Percentiles rank a stretch among this genome's conserved stretches.
phyloP scores from a whole-genome alignment of 2,329 filamentous ascomycete species.

The Aspergillus tanneri region DNA sequence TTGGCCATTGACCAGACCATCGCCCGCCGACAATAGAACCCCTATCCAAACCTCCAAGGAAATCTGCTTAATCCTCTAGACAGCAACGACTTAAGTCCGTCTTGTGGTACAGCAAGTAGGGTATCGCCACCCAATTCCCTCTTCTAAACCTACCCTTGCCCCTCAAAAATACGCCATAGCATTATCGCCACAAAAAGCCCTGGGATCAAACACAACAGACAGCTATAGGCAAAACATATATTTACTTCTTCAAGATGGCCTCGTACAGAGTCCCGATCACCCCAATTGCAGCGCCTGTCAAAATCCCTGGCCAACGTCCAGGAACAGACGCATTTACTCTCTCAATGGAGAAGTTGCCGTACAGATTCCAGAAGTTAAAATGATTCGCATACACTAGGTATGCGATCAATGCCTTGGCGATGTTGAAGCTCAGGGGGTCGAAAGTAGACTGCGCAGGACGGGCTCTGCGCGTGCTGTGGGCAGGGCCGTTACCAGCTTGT shows the following conservation, averaged over 20 bases:
- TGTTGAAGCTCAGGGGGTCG: conserved; percentile 87
- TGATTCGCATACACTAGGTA: conserved; percentile 72
- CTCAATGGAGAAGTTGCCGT: conserved; percentile 35
- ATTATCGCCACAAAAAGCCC: background rate
- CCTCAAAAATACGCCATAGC: background rate
- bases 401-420: conserved; percentile 77
- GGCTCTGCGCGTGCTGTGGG: conserved; percentile 27
- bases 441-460: conserved; percentile 44
- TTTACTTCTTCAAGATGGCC: conserved; percentile 45
- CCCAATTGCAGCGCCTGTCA: conserved; percentile 44
- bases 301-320: conserved; percentile 40
- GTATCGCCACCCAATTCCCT: too few species aligned
- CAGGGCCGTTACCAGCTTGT: conserved; percentile 39
- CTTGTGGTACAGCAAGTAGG: background rate
- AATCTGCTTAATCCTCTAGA: background rate
- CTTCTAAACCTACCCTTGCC: background rate
- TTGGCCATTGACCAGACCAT: background rate
- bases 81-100: background rate
- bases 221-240: conserved; percentile 1
- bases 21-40: background rate
- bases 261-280: conserved; percentile 47
- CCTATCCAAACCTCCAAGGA: background rate
- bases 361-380: conserved; percentile 41
- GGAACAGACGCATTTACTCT: conserved; percentile 41
- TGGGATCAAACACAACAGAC: background rate